Evolutionary conservation across 2,329 filamentous ascomycete species (phyloP), one percentile per base, ranked within the genome.

Genomic region (Raffaelea deltoideospora): DNA sequence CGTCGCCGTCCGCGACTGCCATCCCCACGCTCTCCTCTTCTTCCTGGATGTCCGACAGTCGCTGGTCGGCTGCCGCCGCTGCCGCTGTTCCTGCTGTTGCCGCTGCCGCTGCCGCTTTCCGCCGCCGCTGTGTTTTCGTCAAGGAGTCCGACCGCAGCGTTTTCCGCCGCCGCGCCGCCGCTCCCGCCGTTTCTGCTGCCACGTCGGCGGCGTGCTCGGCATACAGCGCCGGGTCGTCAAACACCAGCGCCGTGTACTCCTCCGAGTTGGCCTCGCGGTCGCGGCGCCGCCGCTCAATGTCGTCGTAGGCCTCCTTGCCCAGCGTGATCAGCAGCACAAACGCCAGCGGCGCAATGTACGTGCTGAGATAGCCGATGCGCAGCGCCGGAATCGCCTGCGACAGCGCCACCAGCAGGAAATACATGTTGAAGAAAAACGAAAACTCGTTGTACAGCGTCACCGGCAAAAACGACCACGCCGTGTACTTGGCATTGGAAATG

Each of bases 391-490:
- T 87, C 31, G 85, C 78, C 59, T 98, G 90, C 27, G 88, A 96
- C 34, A 96, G 60, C 7, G 90, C 92, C 34, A 98, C 90, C 20
- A 96, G 75, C 38, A 98, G 66, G 56, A 98, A 98, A 56, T 98
- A 98, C 66, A 96, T 84, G 68, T 98, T 98, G 68, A 98, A 94
- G 61, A 98, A 98, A 64, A 96, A 98, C 41, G 88, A 95, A 55
- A 98, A 98, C 54, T 98, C 90, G 60, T 96, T 96, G 60, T 95
- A 98, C 18, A 98, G 65, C 0, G 90, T 98, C 36, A 88, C 69
- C 3, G 92, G 92, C 13, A 98, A 69, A 57, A 98, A 98, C 36
- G 82, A 94, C 64, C 87, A 79, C 1, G 87, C 76, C 22, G 88
- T 96, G 57, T 98, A 98, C 66, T 96, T 98, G 38, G 90, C 88